Conservation (phyloP, 2,329 filamentous ascomycete genomes). For the Ceratocystis lukuohia region DNA sequence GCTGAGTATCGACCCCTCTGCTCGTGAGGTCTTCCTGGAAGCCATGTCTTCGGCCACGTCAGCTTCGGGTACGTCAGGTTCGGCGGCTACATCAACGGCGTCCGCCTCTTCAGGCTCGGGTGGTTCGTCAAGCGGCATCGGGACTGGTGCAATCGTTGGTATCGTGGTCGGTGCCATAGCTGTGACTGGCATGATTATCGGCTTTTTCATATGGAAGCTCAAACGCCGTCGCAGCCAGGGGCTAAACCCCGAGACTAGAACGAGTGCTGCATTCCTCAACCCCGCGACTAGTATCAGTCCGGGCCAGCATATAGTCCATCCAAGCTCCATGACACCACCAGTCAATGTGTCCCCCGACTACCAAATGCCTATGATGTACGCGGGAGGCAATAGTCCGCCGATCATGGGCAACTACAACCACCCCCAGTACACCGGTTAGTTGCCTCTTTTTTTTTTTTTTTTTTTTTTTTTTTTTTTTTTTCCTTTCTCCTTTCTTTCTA, state of each 20-base stretch:
- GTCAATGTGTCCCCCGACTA: background rate
- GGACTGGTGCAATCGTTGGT: slow-evolving; percentile 20
- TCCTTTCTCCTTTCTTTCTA: background rate
- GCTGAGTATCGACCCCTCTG: slow-evolving; percentile 22
- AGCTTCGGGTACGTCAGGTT: background rate
- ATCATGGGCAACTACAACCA: background rate
- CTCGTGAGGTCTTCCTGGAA: slow-evolving; percentile 20
- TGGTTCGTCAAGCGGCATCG: slow-evolving; percentile 9
- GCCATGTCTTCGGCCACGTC: background rate
- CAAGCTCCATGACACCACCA: background rate
- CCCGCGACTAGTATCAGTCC: background rate
- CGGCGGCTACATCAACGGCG: background rate
- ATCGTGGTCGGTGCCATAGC: slow-evolving; percentile 21
- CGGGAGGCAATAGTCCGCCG: background rate
- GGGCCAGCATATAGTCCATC: background rate
- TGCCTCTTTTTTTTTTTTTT: background rate
- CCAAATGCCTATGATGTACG: background rate
- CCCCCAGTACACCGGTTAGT: background rate
- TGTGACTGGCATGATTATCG: background rate
- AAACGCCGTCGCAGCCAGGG: background rate
- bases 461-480: background rate
- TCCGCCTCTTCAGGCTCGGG: background rate
- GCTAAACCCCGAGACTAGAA: background rate
- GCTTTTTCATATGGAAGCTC: slow-evolving; percentile 6
- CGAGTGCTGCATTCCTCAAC: background rate